These are phyloP conservation scores for Calonectria leucothoes DNA, from an alignment of 2,329 filamentous ascomycete genomes.

Conservation along the genomic window DNA sequence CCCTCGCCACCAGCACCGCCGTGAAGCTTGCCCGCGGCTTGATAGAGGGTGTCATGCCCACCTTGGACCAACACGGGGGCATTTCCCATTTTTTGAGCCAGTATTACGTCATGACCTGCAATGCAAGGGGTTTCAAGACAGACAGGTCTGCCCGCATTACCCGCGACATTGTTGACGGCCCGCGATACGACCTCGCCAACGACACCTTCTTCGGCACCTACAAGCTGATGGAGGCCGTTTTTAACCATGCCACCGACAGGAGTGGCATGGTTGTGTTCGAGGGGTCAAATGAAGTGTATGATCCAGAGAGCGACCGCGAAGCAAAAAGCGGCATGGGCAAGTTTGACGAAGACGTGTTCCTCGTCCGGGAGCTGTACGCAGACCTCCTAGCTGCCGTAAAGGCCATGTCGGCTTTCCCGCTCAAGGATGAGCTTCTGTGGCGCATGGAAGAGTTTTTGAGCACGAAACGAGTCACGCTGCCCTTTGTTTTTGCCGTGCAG, in stretches of 20 bases:
- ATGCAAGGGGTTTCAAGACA: background rate
- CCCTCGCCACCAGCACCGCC: background rate
- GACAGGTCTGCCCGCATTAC: background rate
- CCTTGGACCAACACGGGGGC: background rate
- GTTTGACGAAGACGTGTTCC: background rate
- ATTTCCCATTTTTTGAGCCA: background rate
- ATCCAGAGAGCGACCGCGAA: background rate
- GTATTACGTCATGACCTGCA: background rate
- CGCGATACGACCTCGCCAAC: background rate
- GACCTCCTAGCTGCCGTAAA: background rate
- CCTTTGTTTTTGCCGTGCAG: background rate
- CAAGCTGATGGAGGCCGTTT: background rate
- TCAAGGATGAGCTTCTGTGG: background rate
- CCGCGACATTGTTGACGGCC: background rate
- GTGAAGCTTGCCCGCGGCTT: background rate
- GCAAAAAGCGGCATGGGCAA: background rate
- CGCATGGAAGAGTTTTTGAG: background rate
- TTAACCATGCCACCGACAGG: background rate
- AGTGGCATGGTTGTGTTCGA: background rate
- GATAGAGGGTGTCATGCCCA: background rate
- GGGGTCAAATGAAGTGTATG: background rate
- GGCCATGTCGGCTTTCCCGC: background rate
- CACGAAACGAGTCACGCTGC: background rate
- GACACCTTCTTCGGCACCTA: background rate
- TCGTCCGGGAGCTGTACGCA: background rate